Evolutionary conservation across 2,329 filamentous ascomycete species (phyloP), one percentile per base, ranked within the genome.

Genomic region (Apiospora aurea): DNA sequence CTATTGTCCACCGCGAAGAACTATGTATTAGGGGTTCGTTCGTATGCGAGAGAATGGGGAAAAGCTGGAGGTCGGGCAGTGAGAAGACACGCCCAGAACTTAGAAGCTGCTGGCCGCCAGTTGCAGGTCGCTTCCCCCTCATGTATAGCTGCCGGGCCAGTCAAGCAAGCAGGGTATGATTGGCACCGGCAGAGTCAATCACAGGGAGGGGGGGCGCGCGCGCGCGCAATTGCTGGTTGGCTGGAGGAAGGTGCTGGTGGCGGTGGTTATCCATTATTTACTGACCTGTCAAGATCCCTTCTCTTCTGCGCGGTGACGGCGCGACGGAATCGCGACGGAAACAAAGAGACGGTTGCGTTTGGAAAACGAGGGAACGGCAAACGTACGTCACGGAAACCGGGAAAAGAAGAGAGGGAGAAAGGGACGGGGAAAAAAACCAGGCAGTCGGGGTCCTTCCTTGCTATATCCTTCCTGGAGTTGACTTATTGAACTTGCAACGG

Each of bases 241-340:
- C 21, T 38, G 57, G 57, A n/a, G 21, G 34, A 64, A 64, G 57
- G 57, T 61, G 29, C 29, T 61, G 26, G 53, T 38, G 53, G 53
- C 38, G 29, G 53, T 64, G 57, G 34, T 64, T 64, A 64, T 64
- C 57, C 57, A 64, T 64, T 64, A 64, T 64, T 64, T 64, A 64
- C 57, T 64, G 57, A 64, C 57, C 57, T 64, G 57, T 64, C 57
- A 64, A 64, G 41, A 64, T 38, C 29, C n/a, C 57, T 11, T 64
- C 51, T 41, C 57, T 64, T 38, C 57, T 38, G 57, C 34, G 57
- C 57, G 18, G 57, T 41, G 57, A 41, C 34, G 57, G 34, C 18
- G 21, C 29, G 18, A 61, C 21, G 34, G 18, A n/a, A 13, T 21
- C 29, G 29, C 57, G 41, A 43, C 41, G 41, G 29, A 64, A 21